Conservation (phyloP, 2,329 filamentous ascomycete genomes). For the Graphiopsis chlorocephala region DNA sequence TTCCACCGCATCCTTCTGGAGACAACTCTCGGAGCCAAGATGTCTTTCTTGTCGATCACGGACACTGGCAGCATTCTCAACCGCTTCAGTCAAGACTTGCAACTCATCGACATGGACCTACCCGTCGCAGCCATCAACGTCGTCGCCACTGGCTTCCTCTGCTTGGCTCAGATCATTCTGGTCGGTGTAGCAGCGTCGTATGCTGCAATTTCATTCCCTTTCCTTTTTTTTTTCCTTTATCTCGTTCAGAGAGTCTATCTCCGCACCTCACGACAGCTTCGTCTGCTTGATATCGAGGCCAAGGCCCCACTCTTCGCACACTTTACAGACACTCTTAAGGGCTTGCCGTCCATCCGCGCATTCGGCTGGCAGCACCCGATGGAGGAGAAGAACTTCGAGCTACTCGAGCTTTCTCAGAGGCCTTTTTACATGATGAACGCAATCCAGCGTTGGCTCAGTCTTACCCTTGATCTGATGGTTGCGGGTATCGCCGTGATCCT, state of each 20-base stretch:
- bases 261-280: slow-evolving; percentile 47
- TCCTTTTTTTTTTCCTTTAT: slow-evolving; percentile 33
- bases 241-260: slow-evolving; percentile 48
- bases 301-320: slow-evolving; percentile 52
- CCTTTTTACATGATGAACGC: slow-evolving; percentile 47
- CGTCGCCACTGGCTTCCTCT: slow-evolving; percentile 12
- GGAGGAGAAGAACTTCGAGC: slow-evolving; percentile 36
- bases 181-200: slow-evolving; percentile 24
- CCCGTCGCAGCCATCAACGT: slow-evolving; percentile 19
- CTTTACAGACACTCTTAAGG: slow-evolving; percentile 51
- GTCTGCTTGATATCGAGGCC: slow-evolving; percentile 54
- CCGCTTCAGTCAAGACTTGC: slow-evolving; percentile 47
- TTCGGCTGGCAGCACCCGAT: slow-evolving; percentile 47
- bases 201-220: slow-evolving; percentile 40
- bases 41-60: slow-evolving; percentile 43
- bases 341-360: slow-evolving; percentile 51
- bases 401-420: slow-evolving; percentile 42
- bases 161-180: slow-evolving; percentile 12
- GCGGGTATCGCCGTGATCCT: slow-evolving; percentile 36
- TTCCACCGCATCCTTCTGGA: slow-evolving; percentile 41
- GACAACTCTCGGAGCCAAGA: slow-evolving; percentile 12
- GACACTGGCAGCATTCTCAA: slow-evolving; percentile 38
- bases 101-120: slow-evolving; percentile 45
- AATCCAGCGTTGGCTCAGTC: slow-evolving; percentile 45
- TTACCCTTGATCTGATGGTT: slow-evolving; percentile 39